A percentile compares a stretch with the other conserved stretches of the same genome.
Evolutionary conservation across 1,139 yeast genomes (phyloP).

Genomic region (Magnusiomyces suaveolens): DNA sequence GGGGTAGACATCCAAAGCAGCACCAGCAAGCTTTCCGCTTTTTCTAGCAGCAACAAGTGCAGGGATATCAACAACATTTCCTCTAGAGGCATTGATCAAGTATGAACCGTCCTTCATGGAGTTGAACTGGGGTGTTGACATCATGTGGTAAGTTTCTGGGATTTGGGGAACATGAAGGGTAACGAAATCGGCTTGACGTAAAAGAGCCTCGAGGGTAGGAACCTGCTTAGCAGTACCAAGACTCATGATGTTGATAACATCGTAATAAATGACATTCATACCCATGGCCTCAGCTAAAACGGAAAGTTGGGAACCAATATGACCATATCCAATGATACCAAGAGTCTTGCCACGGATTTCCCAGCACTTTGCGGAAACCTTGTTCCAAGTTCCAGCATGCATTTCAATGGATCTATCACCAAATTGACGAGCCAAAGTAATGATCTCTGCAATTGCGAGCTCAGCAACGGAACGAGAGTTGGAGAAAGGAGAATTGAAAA

Average conservation of each 20-base stretch:
- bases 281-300: conserved; percentile 98
- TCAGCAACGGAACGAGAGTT: conserved; percentile 98
- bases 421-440: conserved; percentile 87
- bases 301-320: conserved; percentile 93
- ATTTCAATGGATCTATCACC: conserved; percentile 95
- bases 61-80: conserved; percentile 93
- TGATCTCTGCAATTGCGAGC: conserved; percentile 89
- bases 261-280: conserved; percentile 92
- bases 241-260: conserved; percentile 86
- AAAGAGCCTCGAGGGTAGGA: conserved; percentile 68
- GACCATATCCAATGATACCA: conserved; percentile 97
- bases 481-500: conserved; percentile 96
- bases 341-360: conserved; percentile 97
- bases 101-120: conserved; percentile 96
- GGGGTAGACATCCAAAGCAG: conserved; percentile 94
- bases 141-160: conserved; percentile 81
- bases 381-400: conserved; percentile 98
- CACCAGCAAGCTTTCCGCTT: conserved; percentile 92
- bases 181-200: conserved; percentile 75
- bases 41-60: conserved; percentile 87
- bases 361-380: conserved; percentile 93
- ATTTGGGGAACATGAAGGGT: conserved; percentile 93
- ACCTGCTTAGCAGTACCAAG: conserved; percentile 97
- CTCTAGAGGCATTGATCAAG: conserved; percentile 92
- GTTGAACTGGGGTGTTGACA: conserved; percentile 83